A percentile compares a stretch with the other conserved stretches of the same genome.
These are phyloP conservation scores for Spongiforma sp. DNA, from an alignment of 1,284 basidiomycete species.

Conservation along the genomic window DNA sequence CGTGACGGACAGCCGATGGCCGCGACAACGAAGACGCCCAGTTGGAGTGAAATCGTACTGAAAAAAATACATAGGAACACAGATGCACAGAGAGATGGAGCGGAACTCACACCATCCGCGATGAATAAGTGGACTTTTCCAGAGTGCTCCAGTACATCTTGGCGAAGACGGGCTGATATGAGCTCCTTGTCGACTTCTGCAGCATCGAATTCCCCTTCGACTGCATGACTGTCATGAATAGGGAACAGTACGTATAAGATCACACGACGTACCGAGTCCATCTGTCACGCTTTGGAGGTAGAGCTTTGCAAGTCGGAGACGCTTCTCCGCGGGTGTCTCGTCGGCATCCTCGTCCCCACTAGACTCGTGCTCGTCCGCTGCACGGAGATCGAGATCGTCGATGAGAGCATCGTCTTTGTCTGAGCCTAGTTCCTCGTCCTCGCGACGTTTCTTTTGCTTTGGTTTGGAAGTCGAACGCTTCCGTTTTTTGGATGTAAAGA, in stretches of 20 bases:
- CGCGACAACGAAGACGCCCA: conserved; percentile 65
- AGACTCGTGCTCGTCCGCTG: conserved; percentile 59
- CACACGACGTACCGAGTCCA: conserved; percentile 61
- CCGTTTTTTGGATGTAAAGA: conserved; percentile 78
- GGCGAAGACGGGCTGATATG: conserved; percentile 87
- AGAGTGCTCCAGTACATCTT: conserved; percentile 86
- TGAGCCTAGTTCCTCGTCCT: conserved; percentile 77
- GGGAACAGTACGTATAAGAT: not conserved
- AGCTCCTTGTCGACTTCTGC: conserved; percentile 93
- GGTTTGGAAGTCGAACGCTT: conserved; percentile 50
- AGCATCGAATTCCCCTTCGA: conserved; percentile 90
- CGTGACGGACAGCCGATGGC: conserved; percentile 80
- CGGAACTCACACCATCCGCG: conserved; percentile 62
- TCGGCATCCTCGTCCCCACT: conserved; percentile 83
- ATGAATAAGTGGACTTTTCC: conserved; percentile 87
- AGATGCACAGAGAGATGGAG: not conserved
- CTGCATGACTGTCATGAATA: conserved; percentile 39
- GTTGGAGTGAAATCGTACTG: conserved; percentile 44
- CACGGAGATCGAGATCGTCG: conserved; percentile 81
- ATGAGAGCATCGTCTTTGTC: conserved; percentile 65
- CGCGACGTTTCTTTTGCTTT: conserved; percentile 41
- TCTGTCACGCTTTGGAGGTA: conserved; percentile 90
- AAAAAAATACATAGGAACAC: conserved; percentile 26
- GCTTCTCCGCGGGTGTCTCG: conserved; percentile 95
- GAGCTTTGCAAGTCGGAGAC: conserved; percentile 87